phyloP scores from a whole-genome alignment of 805 yeast species.

The Nakazawaea populi region DNA sequence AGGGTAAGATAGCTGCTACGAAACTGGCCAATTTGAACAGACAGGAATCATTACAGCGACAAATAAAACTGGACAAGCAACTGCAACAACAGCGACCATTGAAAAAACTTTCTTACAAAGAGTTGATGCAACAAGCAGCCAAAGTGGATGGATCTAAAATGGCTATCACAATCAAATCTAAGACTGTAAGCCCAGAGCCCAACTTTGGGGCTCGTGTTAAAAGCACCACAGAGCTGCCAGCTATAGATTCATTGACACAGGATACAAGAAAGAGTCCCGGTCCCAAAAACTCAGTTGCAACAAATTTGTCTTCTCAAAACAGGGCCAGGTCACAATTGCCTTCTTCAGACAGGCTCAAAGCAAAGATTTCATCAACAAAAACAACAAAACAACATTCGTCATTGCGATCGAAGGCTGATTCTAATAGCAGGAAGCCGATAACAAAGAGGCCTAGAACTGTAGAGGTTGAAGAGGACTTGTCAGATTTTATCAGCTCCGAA shows the following conservation, averaged over 20 bases:
- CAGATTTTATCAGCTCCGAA: slow-evolving; percentile 44
- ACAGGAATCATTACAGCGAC: slow-evolving; percentile 4
- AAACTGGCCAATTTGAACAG: slow-evolving; percentile 12
- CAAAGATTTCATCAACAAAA: not conserved
- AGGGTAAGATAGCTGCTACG: slow-evolving; percentile 6
- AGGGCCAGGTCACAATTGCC: too few relatives aligned
- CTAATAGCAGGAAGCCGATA: too few relatives aligned
- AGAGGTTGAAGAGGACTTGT: slow-evolving; percentile 33
- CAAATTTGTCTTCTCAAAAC: too few relatives aligned
- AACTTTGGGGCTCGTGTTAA: slow-evolving; percentile 32
- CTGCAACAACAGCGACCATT: slow-evolving; percentile 16
- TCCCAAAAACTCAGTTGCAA: too few relatives aligned
- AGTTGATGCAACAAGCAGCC: slow-evolving; percentile 65
- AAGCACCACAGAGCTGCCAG: slow-evolving; percentile 10
- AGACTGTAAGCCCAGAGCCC: slow-evolving; percentile 15
- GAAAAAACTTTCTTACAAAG: slow-evolving; percentile 53
- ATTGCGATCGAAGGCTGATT: not conserved
- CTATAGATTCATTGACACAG: slow-evolving; percentile 25
- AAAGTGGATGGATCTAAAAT: slow-evolving; percentile 45
- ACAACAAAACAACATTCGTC: not conserved
- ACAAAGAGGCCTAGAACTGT: slow-evolving; percentile 19
- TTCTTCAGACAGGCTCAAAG: too few relatives aligned
- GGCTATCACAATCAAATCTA: slow-evolving; percentile 26
- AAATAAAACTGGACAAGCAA: slow-evolving; percentile 5
- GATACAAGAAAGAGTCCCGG: not conserved